A percentile compares a stretch with the other conserved stretches of the same genome.
phyloP scores from a whole-genome alignment of 495 filamentous ascomycete genomes.

The Aspergillus egyptiacus region DNA sequence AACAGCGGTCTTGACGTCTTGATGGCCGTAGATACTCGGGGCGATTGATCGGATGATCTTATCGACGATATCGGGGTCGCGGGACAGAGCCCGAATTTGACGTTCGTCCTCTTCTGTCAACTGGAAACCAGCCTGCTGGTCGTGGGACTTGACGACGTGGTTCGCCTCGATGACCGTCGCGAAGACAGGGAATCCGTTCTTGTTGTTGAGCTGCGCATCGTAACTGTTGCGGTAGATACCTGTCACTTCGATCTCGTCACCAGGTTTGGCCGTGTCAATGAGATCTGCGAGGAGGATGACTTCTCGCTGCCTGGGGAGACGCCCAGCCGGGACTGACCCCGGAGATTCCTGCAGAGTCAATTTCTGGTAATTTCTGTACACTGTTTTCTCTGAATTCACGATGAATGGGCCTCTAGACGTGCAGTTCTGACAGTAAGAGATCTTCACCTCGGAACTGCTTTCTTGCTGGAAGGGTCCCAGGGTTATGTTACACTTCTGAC shows the following conservation, averaged over 20 bases:
- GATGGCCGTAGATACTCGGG: slow-evolving; percentile 95
- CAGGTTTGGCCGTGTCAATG: slow-evolving; percentile 94
- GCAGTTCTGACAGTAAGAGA: slow-evolving; percentile 95
- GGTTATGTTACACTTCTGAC: slow-evolving; percentile 83
- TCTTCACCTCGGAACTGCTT: slow-evolving; percentile 89
- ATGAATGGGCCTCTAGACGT: slow-evolving; percentile 95
- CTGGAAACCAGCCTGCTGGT: slow-evolving; percentile 95
- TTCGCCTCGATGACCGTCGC: slow-evolving; percentile 97
- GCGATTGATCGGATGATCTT: slow-evolving; percentile 93
- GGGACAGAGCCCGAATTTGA: slow-evolving; percentile 75
- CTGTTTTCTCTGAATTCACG: slow-evolving; percentile 93
- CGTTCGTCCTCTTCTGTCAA: slow-evolving; percentile 95
- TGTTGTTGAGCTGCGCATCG: slow-evolving; percentile 94
- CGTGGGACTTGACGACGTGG: slow-evolving; percentile 92
- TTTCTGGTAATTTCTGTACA: slow-evolving; percentile 99
- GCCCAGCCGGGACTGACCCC: slow-evolving; percentile 92
- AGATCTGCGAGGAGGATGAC: slow-evolving; percentile 95
- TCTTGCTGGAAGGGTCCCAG: slow-evolving; percentile 97
- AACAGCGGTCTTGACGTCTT: slow-evolving; percentile 95
- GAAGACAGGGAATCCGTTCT: slow-evolving; percentile 98
- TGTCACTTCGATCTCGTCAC: slow-evolving; percentile 95
- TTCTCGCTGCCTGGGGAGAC: slow-evolving; percentile 90
- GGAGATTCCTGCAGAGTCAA: slow-evolving; percentile 96
- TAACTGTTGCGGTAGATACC: slow-evolving; percentile 99
- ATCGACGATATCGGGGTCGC: slow-evolving; percentile 88